Evolutionary conservation across 768 basidiomycete genomes (phyloP).

Genomic region (Auricularia cornea): DNA sequence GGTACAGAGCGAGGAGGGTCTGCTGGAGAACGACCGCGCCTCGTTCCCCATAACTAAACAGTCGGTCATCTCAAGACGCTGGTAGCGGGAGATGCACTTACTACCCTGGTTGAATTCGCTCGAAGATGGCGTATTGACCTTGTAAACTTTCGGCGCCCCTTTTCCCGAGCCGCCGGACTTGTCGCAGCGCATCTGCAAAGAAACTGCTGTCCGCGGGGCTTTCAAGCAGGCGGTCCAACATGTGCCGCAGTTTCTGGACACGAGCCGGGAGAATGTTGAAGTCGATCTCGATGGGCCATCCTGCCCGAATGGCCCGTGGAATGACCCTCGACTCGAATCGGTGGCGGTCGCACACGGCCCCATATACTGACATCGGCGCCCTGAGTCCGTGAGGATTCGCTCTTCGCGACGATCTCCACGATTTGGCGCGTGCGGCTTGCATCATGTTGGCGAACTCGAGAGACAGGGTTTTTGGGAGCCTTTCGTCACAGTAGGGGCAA

Average conservation of each 20-base stretch:
- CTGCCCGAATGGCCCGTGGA: constrained; percentile 58
- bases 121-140: constrained; percentile 74
- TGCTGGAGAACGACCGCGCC: constrained; percentile 76
- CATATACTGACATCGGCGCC: constrained; percentile 43
- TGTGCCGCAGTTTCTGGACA: constrained; percentile 28
- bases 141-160: constrained; percentile 57
- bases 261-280: constrained; percentile 41
- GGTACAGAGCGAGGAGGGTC: constrained; percentile 67
- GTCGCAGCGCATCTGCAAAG: constrained; percentile 58
- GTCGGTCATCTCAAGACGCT: background rate
- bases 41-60: constrained; percentile 63
- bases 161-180: constrained; percentile 56
- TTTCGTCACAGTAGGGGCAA: constrained; percentile 79
- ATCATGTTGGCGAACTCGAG: constrained; percentile 44
- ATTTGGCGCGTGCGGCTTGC: constrained; percentile 23
- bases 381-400: constrained; percentile 59
- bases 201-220: constrained; percentile 39
- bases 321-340: constrained; percentile 65
- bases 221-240: constrained; percentile 30
- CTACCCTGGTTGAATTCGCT: constrained; percentile 86
- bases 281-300: constrained; percentile 72
- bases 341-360: constrained; percentile 69
- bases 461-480: constrained; percentile 54
- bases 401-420: constrained; percentile 47
- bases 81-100: constrained; percentile 33